A percentile compares a stretch with the other conserved stretches of the same genome.
Evolutionary conservation across 2,329 filamentous ascomycete species (phyloP).

Genomic region (Aspergillus sp.): DNA sequence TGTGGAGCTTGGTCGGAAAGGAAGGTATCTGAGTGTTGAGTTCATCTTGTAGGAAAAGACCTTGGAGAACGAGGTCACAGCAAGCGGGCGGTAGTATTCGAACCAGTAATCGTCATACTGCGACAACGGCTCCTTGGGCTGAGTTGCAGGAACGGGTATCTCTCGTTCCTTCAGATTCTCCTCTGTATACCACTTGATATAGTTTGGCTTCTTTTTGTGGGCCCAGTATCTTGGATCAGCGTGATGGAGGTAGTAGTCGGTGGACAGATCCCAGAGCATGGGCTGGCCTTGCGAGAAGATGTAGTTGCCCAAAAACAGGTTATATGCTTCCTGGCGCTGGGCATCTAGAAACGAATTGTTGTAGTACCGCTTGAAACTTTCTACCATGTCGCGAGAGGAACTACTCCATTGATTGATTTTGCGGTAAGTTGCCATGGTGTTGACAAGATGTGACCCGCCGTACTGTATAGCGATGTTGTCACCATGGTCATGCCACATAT

Average conservation of each 20-base stretch:
- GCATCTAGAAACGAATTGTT: slow-evolving; percentile 98
- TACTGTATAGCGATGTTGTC: slow-evolving; percentile 98
- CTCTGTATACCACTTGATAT: slow-evolving; percentile 87
- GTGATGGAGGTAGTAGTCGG: slow-evolving; percentile 96
- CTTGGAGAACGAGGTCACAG: slow-evolving; percentile 84
- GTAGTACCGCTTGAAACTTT: slow-evolving; percentile 98
- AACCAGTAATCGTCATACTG: slow-evolving; percentile 94
- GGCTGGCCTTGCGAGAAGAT: slow-evolving; percentile 83
- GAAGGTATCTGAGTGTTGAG: slow-evolving; percentile 80
- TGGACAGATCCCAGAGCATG: slow-evolving; percentile 94
- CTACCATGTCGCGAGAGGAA: slow-evolving; percentile 96
- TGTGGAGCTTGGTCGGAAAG: slow-evolving; percentile 66
- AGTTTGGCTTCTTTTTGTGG: slow-evolving; percentile 63
- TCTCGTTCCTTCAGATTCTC: slow-evolving; percentile 65
- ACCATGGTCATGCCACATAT: slow-evolving; percentile 98
- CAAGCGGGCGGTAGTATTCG: slow-evolving; percentile 90
- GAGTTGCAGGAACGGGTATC: slow-evolving; percentile 50
- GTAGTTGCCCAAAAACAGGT: slow-evolving; percentile 95
- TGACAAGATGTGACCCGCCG: slow-evolving; percentile 93
- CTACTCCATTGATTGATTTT: slow-evolving; percentile 99
- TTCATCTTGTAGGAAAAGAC: slow-evolving; percentile 93
- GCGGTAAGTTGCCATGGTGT: slow-evolving; percentile 98
- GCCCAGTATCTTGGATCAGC: slow-evolving; percentile 75
- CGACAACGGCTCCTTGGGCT: slow-evolving; percentile 35
- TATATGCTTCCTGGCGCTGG: slow-evolving; percentile 97